These are phyloP conservation scores for Verticillium tricorpus DNA, from an alignment of 2,329 filamentous ascomycete genomes.

Conservation along the genomic window DNA sequence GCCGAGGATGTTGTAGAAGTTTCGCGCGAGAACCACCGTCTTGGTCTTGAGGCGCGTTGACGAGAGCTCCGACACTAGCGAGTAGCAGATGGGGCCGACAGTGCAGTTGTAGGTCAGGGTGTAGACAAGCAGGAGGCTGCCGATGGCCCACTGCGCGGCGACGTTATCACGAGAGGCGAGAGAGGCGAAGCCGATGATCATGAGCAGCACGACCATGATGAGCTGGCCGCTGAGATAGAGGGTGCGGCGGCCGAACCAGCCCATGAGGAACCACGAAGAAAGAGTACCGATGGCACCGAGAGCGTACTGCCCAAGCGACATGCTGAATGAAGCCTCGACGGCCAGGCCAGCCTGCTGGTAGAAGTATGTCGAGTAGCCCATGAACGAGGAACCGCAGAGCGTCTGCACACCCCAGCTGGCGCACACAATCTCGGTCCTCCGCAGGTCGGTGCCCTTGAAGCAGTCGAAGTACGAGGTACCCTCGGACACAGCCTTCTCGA, in stretches of 20 bases:
- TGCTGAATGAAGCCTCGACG: constrained; percentile 30
- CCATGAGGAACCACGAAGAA: constrained; percentile 40
- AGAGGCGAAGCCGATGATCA: constrained; percentile 37
- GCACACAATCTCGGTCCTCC: constrained; percentile 40
- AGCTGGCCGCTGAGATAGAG: constrained; percentile 38
- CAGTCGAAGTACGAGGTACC: constrained; percentile 41
- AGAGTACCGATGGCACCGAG: constrained; percentile 41
- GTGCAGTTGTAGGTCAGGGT: constrained; percentile 40
- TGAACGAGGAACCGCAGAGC: constrained; percentile 32
- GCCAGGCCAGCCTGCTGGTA: constrained; percentile 38
- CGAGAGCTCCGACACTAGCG: constrained; percentile 38
- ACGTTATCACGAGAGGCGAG: constrained; percentile 39
- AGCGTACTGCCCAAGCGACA: constrained; percentile 36
- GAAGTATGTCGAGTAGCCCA: constrained; percentile 32
- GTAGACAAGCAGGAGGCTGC: constrained; percentile 39
- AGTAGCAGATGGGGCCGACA: constrained; percentile 40
- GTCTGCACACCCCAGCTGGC: constrained; percentile 34
- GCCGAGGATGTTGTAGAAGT: constrained; percentile 42
- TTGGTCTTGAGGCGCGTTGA: constrained; percentile 40
- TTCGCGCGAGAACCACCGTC: constrained; percentile 39
- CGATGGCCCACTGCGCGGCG: constrained; percentile 42
- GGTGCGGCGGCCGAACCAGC: constrained; percentile 37
- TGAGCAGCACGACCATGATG: constrained; percentile 31
- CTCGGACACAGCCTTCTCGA: constrained; percentile 33
- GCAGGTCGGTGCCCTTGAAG: constrained; percentile 41